Evolutionary conservation across 2,329 filamentous ascomycete species (phyloP).

Genomic region (Diaporthe citrichinensis): DNA sequence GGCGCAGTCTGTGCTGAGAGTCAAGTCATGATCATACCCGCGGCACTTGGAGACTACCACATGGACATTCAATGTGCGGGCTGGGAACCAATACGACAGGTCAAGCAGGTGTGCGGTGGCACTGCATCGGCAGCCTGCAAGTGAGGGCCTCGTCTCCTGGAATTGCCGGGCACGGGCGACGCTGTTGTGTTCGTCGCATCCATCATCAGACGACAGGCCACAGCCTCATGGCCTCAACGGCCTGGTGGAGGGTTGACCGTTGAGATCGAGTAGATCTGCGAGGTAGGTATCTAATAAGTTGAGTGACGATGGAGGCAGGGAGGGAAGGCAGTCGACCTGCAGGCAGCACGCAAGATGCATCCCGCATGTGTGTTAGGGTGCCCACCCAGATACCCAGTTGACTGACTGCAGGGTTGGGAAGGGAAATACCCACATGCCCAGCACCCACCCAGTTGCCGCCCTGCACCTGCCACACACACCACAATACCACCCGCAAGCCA

Average conservation of each 20-base stretch:
- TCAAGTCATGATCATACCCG: constrained; percentile 2
- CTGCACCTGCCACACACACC: constrained; percentile 1
- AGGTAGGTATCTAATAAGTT: neutral
- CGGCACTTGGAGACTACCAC: neutral
- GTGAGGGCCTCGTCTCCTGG: constrained; percentile 8
- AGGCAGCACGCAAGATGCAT: neutral
- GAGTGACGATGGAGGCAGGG: neutral
- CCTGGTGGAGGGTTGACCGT: neutral
- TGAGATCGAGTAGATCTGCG: neutral
- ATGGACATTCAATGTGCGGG: neutral
- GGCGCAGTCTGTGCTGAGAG: constrained; percentile 16
- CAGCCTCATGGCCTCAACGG: neutral
- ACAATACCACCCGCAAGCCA: constrained; percentile 4
- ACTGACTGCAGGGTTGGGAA: neutral
- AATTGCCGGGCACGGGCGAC: constrained; percentile 5
- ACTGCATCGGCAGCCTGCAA: constrained; percentile 27
- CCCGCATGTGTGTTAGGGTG: neutral
- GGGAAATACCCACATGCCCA: neutral
- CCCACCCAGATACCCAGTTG: neutral
- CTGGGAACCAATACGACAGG: constrained; percentile 11
- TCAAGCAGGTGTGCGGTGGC: constrained; percentile 9
- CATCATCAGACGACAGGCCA: constrained; percentile 21
- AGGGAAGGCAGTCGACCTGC: neutral
- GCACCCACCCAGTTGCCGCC: neutral
- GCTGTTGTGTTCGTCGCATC: constrained; percentile 23